Conservation (phyloP, 768 basidiomycete species). For the Aureoboletus auriporus region DNA sequence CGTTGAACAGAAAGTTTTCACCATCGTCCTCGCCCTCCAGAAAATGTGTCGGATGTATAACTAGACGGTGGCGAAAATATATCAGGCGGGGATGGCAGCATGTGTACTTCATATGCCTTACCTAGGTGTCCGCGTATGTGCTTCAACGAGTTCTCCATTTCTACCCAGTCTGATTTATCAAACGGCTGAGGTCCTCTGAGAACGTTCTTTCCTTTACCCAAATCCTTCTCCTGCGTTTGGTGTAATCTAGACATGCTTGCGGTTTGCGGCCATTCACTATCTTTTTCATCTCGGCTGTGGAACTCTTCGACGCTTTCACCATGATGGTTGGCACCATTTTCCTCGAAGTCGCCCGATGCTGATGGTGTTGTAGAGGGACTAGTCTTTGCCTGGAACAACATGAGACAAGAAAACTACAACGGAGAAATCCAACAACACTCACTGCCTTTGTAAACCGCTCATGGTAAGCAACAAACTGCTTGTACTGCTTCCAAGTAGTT, state of each 20-base stretch:
- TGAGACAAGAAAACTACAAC: conserved; percentile 1
- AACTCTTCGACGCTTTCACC: conserved; percentile 17
- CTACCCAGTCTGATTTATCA: conserved; percentile 77
- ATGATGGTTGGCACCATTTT: conserved; percentile 13
- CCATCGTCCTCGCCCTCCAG: conserved; percentile 90
- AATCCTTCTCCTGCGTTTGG: conserved; percentile 36
- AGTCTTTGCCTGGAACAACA: conserved; percentile 39
- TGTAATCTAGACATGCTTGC: conserved; percentile 16
- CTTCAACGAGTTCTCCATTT: conserved; percentile 81
- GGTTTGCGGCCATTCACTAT: conserved; percentile 16
- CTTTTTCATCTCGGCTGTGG: conserved; percentile 15
- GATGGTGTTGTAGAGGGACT: conserved; percentile 40
- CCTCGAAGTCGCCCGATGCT: conserved; percentile 53
- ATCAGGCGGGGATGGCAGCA: background rate
- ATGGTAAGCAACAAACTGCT: conserved; percentile 74
- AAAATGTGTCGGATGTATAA: conserved; percentile 81
- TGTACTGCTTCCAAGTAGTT: conserved; percentile 95
- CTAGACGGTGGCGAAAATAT: conserved; percentile 35
- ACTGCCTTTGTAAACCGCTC: conserved; percentile 72
- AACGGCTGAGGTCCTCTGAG: conserved; percentile 61
- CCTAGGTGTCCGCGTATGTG: conserved; percentile 86
- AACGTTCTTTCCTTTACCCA: conserved; percentile 33
- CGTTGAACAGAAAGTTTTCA: conserved; percentile 91
- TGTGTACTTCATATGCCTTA: conserved; percentile 30
- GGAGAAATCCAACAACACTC: conserved; percentile 16